These are phyloP conservation scores for Ophiostoma pallidulum DNA, from an alignment of 2,329 filamentous ascomycete genomes.

Conservation along the genomic window DNA sequence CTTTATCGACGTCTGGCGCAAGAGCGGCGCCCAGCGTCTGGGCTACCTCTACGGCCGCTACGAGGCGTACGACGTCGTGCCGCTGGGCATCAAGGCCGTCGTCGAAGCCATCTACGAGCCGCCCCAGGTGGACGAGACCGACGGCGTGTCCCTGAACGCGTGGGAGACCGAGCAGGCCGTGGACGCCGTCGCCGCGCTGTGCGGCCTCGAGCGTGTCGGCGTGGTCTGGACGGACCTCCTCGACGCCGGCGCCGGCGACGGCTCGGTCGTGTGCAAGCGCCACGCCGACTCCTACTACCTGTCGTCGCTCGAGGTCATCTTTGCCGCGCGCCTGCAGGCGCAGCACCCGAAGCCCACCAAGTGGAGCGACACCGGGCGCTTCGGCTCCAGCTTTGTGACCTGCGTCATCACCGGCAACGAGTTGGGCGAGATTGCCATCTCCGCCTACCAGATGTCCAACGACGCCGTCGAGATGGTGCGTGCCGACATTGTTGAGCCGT, in stretches of 20 bases:
- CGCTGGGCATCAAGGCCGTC: constrained; percentile 86
- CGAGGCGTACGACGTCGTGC: constrained; percentile 83
- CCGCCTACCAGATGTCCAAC: constrained; percentile 90
- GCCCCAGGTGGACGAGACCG: constrained; percentile 78
- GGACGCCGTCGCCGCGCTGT: constrained; percentile 69
- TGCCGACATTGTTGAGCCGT: constrained; percentile 90
- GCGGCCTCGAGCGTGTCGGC: constrained; percentile 79
- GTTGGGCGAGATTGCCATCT: constrained; percentile 76
- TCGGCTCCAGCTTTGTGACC: constrained; percentile 94
- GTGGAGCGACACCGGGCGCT: constrained; percentile 91
- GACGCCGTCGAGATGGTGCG: constrained; percentile 94
- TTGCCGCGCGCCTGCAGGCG: constrained; percentile 79
- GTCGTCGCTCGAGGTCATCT: constrained; percentile 83
- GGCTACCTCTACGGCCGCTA: constrained; percentile 90
- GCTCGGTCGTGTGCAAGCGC: constrained; percentile 85
- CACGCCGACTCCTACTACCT: constrained; percentile 94
- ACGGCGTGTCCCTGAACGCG: constrained; percentile 74
- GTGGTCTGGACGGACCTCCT: constrained; percentile 92
- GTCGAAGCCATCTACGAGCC: constrained; percentile 97
- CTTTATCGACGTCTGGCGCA: constrained; percentile 88
- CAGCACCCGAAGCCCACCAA: constrained; percentile 84
- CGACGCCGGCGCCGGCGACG: constrained; percentile 71
- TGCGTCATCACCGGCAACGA: constrained; percentile 93
- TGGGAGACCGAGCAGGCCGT: constrained; percentile 81
- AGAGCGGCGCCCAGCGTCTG: constrained; percentile 71